phyloP scores from a whole-genome alignment of 164 flowering plant genomes.

The Buxus sempervirens region DNA sequence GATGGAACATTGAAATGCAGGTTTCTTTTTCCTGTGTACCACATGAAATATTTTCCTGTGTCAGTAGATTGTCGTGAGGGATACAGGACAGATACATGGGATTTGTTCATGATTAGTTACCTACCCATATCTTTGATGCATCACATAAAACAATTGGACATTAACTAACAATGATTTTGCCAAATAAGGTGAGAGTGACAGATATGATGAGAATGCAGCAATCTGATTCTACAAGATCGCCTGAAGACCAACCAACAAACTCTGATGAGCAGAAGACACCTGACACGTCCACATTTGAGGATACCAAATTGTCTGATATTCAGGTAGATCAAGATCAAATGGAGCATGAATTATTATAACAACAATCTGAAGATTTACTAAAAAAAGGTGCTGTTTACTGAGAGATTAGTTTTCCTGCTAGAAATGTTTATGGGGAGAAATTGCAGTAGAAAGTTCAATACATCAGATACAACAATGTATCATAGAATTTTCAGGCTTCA shows the following conservation, averaged over 20 bases:
- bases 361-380: constrained; percentile 19
- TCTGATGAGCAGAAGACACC: constrained; percentile 15
- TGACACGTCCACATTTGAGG: background rate
- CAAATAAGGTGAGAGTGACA: constrained; percentile 52
- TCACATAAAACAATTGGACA: background rate
- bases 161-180: background rate
- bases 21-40: background rate
- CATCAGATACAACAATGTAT: constrained; percentile 11
- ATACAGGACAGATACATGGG: background rate
- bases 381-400: no score
- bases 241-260: constrained; percentile 10
- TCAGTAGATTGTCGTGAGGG: background rate
- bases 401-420: constrained; percentile 11
- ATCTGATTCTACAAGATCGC: constrained; percentile 17
- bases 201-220: constrained; percentile 32
- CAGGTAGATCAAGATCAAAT: constrained; percentile 13
- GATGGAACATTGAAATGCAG: background rate
- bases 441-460: constrained; percentile 7
- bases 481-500: background rate
- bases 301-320: constrained; percentile 2
- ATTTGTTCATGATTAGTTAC: background rate
- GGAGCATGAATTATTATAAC: constrained; percentile 4
- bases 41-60: background rate
- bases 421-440: constrained; percentile 10
- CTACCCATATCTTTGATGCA: background rate